Evolutionary conservation across 164 flowering plant species (phyloP).

Genomic region (Vitis rupestris): DNA sequence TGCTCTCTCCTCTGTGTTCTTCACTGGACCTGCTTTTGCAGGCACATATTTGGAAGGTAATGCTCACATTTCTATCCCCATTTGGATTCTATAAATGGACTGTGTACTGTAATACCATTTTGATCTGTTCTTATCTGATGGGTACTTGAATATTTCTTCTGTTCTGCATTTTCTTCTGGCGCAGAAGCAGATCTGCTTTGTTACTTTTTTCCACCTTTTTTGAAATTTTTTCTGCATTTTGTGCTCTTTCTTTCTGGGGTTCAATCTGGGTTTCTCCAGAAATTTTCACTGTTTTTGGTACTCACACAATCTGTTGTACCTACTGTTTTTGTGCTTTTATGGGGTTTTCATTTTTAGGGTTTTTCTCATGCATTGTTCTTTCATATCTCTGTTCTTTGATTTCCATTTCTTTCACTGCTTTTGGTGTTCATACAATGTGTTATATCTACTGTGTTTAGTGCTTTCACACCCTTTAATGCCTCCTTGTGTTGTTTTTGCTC

Average conservation of each 20-base stretch:
- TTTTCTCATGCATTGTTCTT: too few relatives aligned
- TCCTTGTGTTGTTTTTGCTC: too few relatives aligned
- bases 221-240: background rate
- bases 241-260: background rate
- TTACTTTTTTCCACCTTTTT: background rate
- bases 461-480: too few relatives aligned
- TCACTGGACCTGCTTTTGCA: constrained; percentile 20
- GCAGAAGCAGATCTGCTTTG: background rate
- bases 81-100: background rate
- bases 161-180: background rate
- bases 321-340: too few relatives aligned
- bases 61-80: background rate
- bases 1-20: constrained; percentile 14
- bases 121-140: constrained; percentile 1
- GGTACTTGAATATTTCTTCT: background rate
- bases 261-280: too few relatives aligned
- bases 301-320: too few relatives aligned
- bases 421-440: too few relatives aligned
- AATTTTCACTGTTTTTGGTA: too few relatives aligned
- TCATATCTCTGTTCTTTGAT: too few relatives aligned
- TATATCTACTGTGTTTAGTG: too few relatives aligned
- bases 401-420: too few relatives aligned
- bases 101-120: background rate
- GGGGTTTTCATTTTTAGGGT: too few relatives aligned
- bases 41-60: constrained; percentile 26